Percentiles rank a stretch among this genome's conserved stretches.
Evolutionary conservation across 1,284 basidiomycete species (phyloP).

Genomic region (Ganoderma meredithae): DNA sequence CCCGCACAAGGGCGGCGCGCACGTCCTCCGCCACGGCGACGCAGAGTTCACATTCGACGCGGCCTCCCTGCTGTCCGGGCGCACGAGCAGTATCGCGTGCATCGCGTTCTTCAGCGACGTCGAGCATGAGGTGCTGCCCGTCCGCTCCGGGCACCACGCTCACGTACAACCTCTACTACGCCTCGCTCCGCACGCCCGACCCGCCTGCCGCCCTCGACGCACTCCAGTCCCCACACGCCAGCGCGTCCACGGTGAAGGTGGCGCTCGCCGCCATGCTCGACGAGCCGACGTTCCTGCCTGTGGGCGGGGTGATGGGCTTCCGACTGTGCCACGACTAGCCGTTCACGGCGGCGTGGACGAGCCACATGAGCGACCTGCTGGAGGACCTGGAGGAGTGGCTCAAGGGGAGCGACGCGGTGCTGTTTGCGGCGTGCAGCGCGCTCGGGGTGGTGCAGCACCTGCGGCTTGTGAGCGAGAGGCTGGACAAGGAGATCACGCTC

Average conservation of each 20-base stretch:
- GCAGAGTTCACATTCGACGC: constrained; percentile 44
- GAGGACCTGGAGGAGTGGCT: constrained; percentile 5
- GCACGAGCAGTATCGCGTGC: constrained; percentile 37
- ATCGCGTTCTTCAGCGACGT: constrained; percentile 52
- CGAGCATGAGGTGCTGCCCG: constrained; percentile 51
- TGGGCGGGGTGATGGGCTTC: constrained; percentile 47
- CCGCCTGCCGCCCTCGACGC: background rate
- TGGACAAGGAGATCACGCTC: background rate
- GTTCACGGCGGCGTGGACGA: constrained; percentile 17
- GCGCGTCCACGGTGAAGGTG: constrained; percentile 6
- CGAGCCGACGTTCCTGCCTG: constrained; percentile 37
- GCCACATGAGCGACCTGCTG: background rate
- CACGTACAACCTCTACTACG: constrained; percentile 49
- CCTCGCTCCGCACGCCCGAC: background rate
- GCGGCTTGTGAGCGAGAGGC: constrained; percentile 3
- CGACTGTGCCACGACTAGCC: constrained; percentile 45
- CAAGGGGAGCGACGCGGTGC: constrained; percentile 22
- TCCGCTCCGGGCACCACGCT: constrained; percentile 50
- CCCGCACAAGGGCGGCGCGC: constrained; percentile 47
- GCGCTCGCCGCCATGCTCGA: constrained; percentile 35
- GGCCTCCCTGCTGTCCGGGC: constrained; percentile 20
- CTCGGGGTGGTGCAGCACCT: constrained; percentile 10
- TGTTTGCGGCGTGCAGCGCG: constrained; percentile 8
- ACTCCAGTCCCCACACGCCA: background rate
- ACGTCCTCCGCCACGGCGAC: constrained; percentile 44